These are phyloP conservation scores for Meyerozyma sp. DNA, from an alignment of 1,139 yeast species.

Conservation along the genomic window DNA sequence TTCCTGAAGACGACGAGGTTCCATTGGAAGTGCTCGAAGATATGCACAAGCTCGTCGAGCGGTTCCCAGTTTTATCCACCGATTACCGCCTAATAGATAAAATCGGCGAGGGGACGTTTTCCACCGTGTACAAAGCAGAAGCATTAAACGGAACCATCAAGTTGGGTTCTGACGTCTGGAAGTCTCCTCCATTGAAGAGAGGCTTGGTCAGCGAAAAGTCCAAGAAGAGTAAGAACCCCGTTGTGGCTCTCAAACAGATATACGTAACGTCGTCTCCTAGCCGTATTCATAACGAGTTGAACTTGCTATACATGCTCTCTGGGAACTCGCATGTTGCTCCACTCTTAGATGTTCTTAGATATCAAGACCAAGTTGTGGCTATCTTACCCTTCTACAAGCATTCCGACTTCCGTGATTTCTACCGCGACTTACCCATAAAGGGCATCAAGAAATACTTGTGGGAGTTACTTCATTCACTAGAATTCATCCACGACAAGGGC, in stretches of 20 bases:
- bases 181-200: conserved; percentile 39
- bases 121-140: conserved; percentile 84
- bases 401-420: conserved; percentile 84
- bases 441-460: conserved; percentile 79
- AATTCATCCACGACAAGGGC: conserved; percentile 68
- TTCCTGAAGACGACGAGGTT: conserved; percentile 37
- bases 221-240: conserved; percentile 35
- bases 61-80: conserved; percentile 57
- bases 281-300: conserved; percentile 82
- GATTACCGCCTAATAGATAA: conserved; percentile 70
- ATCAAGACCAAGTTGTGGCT: conserved; percentile 88
- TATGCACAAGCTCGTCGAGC: conserved; percentile 54
- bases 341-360: conserved; percentile 76
- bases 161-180: conserved; percentile 40
- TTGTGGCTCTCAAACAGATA: conserved; percentile 88
- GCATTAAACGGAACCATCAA: conserved; percentile 48
- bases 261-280: conserved; percentile 94
- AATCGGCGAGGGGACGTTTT: conserved; percentile 94
- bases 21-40: conserved; percentile 58
- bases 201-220: conserved; percentile 3
- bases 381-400: conserved; percentile 90
- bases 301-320: conserved; percentile 59
- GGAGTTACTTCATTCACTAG: conserved; percentile 72
- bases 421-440: conserved; percentile 68
- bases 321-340: conserved; percentile 83